Conservation (phyloP, 352 stramenopile genomes). For the Pythium sukuiense region DNA sequence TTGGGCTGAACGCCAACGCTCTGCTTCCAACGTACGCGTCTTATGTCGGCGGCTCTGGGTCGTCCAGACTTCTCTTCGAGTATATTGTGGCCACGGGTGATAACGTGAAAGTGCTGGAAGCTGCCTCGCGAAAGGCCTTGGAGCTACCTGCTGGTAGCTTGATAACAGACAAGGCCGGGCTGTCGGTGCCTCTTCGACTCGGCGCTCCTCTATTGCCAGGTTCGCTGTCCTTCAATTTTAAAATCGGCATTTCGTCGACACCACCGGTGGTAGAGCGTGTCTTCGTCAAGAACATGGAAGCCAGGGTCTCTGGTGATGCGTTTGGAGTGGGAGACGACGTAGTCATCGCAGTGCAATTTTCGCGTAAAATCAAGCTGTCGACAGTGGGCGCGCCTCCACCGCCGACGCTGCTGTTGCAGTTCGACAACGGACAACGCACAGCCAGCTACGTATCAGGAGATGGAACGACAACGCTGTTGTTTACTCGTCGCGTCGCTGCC, state of each 20-base stretch:
- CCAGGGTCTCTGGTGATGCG: slow-evolving; percentile 18
- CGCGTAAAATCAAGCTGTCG: slow-evolving; percentile 31
- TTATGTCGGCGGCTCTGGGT: slow-evolving; percentile 57
- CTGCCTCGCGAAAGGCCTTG: slow-evolving; percentile 41
- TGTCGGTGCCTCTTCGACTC: slow-evolving; percentile 55
- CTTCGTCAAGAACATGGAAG: slow-evolving; percentile 32
- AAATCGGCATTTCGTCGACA: slow-evolving; percentile 46
- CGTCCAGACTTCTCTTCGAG: slow-evolving; percentile 42
- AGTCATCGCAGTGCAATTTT: slow-evolving; percentile 49
- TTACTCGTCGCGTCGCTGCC: slow-evolving; percentile 36
- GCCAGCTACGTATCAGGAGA: slow-evolving; percentile 50
- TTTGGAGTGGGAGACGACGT: slow-evolving; percentile 53
- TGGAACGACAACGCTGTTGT: slow-evolving; percentile 37
- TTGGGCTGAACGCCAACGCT: slow-evolving; percentile 52
- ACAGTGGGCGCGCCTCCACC: neutral
- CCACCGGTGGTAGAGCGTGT: slow-evolving; percentile 44
- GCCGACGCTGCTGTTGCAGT: slow-evolving; percentile 39
- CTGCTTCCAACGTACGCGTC: slow-evolving; percentile 35
- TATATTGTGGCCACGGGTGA: slow-evolving; percentile 60
- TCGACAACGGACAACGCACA: slow-evolving; percentile 28
- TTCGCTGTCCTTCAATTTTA: slow-evolving; percentile 46
- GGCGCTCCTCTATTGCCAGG: slow-evolving; percentile 27
- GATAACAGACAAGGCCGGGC: slow-evolving; percentile 44
- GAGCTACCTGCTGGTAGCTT: slow-evolving; percentile 45
- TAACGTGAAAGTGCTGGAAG: slow-evolving; percentile 44